Conservation (phyloP, 306 rosid species). For the Castanea mollissima region DNA sequence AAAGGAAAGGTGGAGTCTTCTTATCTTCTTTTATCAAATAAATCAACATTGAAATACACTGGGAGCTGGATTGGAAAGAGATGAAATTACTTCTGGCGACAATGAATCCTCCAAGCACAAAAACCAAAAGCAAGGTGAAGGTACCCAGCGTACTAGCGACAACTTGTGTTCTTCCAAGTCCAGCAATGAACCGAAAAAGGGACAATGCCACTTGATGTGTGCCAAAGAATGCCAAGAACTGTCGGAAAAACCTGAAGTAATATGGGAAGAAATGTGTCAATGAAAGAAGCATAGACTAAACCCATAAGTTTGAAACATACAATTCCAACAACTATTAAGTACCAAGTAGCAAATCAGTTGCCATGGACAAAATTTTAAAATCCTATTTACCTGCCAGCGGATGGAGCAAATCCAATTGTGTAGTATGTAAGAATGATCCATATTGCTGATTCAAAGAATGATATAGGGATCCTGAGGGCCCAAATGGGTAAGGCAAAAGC, state of each 20-base stretch:
- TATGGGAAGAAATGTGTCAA: neutral
- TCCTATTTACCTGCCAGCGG: conserved; percentile 59
- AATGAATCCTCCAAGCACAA: conserved; percentile 65
- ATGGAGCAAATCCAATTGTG: conserved; percentile 82
- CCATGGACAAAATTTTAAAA: neutral
- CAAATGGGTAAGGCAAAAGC: conserved; percentile 71
- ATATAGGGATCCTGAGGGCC: conserved; percentile 73
- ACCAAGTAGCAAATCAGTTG: neutral
- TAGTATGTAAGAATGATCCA: conserved; percentile 75
- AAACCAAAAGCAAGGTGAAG: conserved; percentile 42
- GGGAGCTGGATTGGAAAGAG: neutral
- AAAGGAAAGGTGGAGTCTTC: neutral
- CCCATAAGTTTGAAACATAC: conserved; percentile 9
- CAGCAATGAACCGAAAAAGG: conserved; percentile 60
- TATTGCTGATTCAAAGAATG: conserved; percentile 61
- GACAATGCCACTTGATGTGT: conserved; percentile 71
- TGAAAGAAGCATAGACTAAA: conserved; percentile 8
- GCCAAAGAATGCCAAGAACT: conserved; percentile 48
- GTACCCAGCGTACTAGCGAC: conserved; percentile 46
- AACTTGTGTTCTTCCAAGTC: conserved; percentile 50
- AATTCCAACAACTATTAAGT: neutral
- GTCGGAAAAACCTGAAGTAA: conserved; percentile 52
- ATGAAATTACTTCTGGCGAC: conserved; percentile 39
- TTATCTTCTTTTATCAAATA: neutral
- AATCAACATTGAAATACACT: neutral